These are phyloP conservation scores for Grammothele lineata DNA, from an alignment of 768 basidiomycete species.

Conservation along the genomic window DNA sequence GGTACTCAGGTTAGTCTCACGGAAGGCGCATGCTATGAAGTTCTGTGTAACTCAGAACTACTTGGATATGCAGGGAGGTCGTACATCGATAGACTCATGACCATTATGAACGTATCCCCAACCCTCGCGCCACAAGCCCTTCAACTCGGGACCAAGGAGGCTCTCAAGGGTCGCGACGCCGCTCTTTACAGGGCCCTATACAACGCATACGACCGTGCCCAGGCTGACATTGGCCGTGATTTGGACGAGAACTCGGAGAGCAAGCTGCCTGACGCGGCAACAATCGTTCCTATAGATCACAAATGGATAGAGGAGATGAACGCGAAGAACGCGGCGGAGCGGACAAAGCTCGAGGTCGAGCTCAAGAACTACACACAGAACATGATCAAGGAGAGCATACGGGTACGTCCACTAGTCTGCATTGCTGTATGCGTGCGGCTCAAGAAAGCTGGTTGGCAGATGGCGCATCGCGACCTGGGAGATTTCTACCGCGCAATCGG, in stretches of 20 bases:
- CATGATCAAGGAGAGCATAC: conserved; percentile 98
- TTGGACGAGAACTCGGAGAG: conserved; percentile 27
- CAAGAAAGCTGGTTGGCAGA: conserved; percentile 38
- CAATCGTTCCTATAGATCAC: conserved; percentile 52
- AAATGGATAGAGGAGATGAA: conserved; percentile 71
- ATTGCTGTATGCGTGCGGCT: background rate
- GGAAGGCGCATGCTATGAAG: background rate
- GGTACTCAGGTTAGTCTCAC: conserved; percentile 58
- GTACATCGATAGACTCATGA: conserved; percentile 68
- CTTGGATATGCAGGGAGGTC: conserved; percentile 52
- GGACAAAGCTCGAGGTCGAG: conserved; percentile 86
- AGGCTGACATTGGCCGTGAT: too few species aligned
- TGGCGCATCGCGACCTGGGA: conserved; percentile 88
- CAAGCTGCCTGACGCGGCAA: conserved; percentile 40
- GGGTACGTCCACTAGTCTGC: conserved; percentile 44
- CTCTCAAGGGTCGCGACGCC: conserved; percentile 68
- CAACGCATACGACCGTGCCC: conserved; percentile 49
- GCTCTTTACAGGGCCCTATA: conserved; percentile 49
- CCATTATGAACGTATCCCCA: conserved; percentile 62
- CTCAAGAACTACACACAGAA: conserved; percentile 93
- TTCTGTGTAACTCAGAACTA: background rate
- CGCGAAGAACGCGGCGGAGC: conserved; percentile 67
- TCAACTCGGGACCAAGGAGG: conserved; percentile 57
- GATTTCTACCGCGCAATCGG: conserved; percentile 72
- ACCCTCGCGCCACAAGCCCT: conserved; percentile 70